phyloP scores from a whole-genome alignment of 2,329 filamentous ascomycete genomes.

The Fusarium nanum region DNA sequence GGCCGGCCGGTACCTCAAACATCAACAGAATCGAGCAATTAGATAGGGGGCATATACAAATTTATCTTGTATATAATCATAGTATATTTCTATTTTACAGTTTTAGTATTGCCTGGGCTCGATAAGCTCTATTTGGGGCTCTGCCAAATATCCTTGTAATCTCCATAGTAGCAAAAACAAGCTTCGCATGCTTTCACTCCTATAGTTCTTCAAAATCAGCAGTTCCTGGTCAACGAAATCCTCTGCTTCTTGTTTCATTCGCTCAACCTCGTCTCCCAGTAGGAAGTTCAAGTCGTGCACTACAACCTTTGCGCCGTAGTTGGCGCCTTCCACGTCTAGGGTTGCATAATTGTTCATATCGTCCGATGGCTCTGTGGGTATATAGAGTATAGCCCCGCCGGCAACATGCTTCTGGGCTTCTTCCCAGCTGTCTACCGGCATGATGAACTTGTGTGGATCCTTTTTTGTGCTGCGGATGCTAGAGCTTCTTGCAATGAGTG shows the following conservation, averaged over 20 bases:
- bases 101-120: not conserved
- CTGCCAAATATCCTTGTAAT: constrained; percentile 65
- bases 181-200: constrained; percentile 54
- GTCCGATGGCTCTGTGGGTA: constrained; percentile 40
- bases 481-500: constrained; percentile 52
- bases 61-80: not conserved
- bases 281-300: constrained; percentile 66
- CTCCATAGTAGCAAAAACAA: constrained; percentile 67
- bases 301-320: constrained; percentile 54
- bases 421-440: constrained; percentile 58
- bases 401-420: constrained; percentile 54
- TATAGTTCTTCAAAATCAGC: constrained; percentile 56
- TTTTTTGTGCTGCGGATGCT: constrained; percentile 14
- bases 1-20: constrained; percentile 2
- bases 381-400: constrained; percentile 62
- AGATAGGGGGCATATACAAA: not conserved
- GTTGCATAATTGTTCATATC: constrained; percentile 57
- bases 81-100: constrained; percentile 8
- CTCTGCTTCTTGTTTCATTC: constrained; percentile 52
- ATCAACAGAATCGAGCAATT: not conserved
- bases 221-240: constrained; percentile 54
- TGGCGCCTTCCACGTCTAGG: constrained; percentile 53
- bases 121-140: constrained; percentile 8
- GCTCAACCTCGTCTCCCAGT: constrained; percentile 60
- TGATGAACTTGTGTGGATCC: constrained; percentile 53